Base-by-base conservation (phyloP, 2,329 filamentous ascomycete species). In the Catunica adiposa region DNA sequence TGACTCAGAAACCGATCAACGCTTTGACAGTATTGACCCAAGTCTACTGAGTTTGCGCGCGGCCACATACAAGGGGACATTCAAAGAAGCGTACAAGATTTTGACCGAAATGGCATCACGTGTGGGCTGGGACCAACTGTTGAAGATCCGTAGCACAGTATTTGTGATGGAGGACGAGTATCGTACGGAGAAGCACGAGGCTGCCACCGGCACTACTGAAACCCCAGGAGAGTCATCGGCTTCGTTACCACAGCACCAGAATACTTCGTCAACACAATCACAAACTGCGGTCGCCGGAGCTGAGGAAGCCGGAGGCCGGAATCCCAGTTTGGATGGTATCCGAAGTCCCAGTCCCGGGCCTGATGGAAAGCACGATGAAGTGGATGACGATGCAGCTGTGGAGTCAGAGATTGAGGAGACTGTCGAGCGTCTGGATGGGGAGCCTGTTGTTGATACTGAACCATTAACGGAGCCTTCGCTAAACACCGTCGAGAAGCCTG, bases 131-230 rank as follows among this genome's bases (percentile, higher is more conserved):
- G 92, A 98, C 63, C 88, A 96, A 65, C 75, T 98, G 22, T 73
- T 98, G 53, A 94, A 88, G 68, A 95, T 94, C 64, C 80, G 92
- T 62, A 97, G 90, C 71, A 89, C 90, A 60, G 92, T 98, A 1
- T 98, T 98, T 63, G 92, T 98, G 51, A 98, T 98, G 92, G 92
- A 98, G 67, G 92, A 98, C 65, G 92, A 98, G 68, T 98, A 98
- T 66, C 82, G 92, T 51, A 85, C 83, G 56, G 92, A 97, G 70
- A 87, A 86, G 68, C 82, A 86, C 56, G 80, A 83, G 59, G 68
- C 73, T 23, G 26, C 26, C 4, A 31, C 48, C 48, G 29, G 25
- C 15, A 29, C 15, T 5, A 22, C n/a, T 25, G 44, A 11, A n/a
- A n/a, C n/a, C n/a, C n/a, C 29, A 34, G 29, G 29, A 5, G 29